phyloP scores from a whole-genome alignment of 306 rosid species.

The Ammopiptanthus mongolicus region DNA sequence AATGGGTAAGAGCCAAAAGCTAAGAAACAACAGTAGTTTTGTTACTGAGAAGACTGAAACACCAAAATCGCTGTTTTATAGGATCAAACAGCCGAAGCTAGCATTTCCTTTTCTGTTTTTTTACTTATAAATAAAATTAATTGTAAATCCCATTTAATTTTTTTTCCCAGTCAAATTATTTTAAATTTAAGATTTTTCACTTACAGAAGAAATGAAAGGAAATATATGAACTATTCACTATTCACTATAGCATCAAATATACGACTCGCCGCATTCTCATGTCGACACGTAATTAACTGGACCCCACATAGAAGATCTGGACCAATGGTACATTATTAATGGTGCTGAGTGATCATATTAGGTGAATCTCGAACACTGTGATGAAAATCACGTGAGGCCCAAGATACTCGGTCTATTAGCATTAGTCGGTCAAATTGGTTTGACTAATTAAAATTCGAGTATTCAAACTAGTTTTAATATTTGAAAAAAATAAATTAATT shows the following conservation, averaged over 20 bases:
- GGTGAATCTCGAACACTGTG: conserved; percentile 31
- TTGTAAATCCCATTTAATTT: not conserved
- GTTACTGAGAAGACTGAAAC: conserved; percentile 40
- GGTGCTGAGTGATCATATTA: conserved; percentile 23
- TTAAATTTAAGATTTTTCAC: too few species aligned
- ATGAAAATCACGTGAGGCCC: conserved; percentile 73
- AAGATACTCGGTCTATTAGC: conserved; percentile 41
- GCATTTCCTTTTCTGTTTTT: too few species aligned
- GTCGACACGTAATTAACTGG: conserved; percentile 32
- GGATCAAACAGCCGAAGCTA: conserved; percentile 51
- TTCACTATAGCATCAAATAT: too few species aligned
- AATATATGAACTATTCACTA: too few species aligned
- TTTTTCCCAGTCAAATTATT: not conserved
- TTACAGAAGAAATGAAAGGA: too few species aligned
- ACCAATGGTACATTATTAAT: conserved; percentile 24
- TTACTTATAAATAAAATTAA: not conserved
- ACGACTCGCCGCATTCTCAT: conserved; percentile 53
- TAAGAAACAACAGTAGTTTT: not conserved
- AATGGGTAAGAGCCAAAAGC: conserved; percentile 5
- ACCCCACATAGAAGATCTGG: conserved; percentile 7
- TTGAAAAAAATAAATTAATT: too few species aligned
- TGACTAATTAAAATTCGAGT: too few species aligned
- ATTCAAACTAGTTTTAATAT: too few species aligned
- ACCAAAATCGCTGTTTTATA: conserved; percentile 65
- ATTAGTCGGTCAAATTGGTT: conserved; percentile 41